These are phyloP conservation scores for Inosperma sp. DNA, from an alignment of 768 basidiomycete genomes.

Conservation along the genomic window DNA sequence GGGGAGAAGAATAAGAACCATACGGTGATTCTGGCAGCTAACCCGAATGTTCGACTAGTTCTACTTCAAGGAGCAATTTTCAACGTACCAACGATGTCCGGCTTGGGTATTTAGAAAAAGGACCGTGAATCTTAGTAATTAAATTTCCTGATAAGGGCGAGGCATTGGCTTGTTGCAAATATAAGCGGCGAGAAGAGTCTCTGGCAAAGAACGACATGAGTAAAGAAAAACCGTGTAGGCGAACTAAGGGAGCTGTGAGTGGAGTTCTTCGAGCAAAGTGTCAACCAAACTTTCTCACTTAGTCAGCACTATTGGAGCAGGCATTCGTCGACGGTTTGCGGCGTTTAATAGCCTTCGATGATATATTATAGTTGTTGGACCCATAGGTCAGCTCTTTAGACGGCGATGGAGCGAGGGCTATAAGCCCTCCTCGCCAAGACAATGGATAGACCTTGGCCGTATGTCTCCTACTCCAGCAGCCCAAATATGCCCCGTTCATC, in stretches of 20 bases:
- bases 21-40: constrained; percentile 3
- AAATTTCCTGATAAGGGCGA: constrained; percentile 53
- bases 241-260: constrained; percentile 14
- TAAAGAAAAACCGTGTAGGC: constrained; percentile 14
- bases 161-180: constrained; percentile 33
- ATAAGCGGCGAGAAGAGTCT: constrained; percentile 40
- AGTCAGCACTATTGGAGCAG: too few species aligned
- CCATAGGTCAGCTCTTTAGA: too few species aligned
- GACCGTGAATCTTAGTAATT: constrained; percentile 8
- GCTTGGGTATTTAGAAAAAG: constrained; percentile 26
- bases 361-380: too few species aligned
- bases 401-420: too few species aligned
- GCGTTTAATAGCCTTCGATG: too few species aligned
- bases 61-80: neutral
- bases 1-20: neutral
- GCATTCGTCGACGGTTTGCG: too few species aligned
- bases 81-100: constrained; percentile 38
- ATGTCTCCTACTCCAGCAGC: neutral
- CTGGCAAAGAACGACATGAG: constrained; percentile 33
- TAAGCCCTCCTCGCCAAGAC: neutral
- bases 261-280: constrained; percentile 1
- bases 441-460: too few species aligned
- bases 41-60: neutral
- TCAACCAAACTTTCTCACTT: constrained; percentile 1
- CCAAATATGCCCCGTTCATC: neutral